Evolutionary conservation across 148 eudicot species (phyloP).

Genomic region (Dianthus caryophyllus): DNA sequence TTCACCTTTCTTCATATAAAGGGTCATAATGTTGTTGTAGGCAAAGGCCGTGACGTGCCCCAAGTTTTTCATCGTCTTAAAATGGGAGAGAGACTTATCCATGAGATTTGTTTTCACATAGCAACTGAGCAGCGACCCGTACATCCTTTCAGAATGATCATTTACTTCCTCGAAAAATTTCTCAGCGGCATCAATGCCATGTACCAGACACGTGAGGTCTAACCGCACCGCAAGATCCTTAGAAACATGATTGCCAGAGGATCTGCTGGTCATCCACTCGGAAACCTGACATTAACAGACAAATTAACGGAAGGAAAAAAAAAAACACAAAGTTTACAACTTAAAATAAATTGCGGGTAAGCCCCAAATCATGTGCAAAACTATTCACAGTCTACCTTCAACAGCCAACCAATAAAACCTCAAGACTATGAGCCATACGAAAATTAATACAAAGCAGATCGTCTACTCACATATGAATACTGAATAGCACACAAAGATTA

Average conservation of each 20-base stretch:
- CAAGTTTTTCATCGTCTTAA: neutral
- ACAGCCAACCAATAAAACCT: no score
- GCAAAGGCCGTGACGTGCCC: conserved; percentile 22
- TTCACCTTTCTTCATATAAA: conserved; percentile 35
- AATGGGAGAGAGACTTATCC: conserved; percentile 13
- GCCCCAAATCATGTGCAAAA: no score
- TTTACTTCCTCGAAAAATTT: neutral
- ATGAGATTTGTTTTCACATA: conserved; percentile 13
- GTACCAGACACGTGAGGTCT: conserved; percentile 9
- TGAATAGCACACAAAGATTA: neutral
- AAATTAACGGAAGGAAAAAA: neutral
- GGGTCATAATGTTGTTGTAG: conserved; percentile 48
- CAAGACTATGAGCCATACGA: no score
- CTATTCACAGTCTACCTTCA: no score
- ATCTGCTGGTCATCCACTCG: conserved; percentile 13
- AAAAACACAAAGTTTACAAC: no score
- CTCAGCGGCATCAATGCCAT: conserved; percentile 12
- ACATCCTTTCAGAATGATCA: conserved; percentile 11
- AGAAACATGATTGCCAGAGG: neutral
- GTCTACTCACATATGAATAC: no score
- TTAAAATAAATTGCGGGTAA: no score
- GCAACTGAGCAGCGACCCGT: conserved; percentile 9
- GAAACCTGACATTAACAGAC: conserved; percentile 7
- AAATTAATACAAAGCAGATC: neutral
- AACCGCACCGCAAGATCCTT: conserved; percentile 3